Conservation (phyloP, 208 protist genomes). For the Wallacemonas rigidus region DNA sequence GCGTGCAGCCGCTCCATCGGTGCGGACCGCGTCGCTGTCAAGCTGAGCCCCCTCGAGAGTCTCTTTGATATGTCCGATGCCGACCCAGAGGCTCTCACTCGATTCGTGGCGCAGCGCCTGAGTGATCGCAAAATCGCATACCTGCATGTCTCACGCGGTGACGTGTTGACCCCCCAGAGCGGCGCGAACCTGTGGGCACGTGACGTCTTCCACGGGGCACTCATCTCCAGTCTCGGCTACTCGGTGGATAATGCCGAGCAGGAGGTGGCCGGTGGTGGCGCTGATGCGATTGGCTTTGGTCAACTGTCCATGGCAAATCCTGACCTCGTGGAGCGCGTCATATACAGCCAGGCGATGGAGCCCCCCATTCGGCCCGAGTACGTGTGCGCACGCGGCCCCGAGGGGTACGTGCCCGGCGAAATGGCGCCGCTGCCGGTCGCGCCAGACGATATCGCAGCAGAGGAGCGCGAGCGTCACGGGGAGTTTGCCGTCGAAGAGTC, state of each 20-base stretch:
- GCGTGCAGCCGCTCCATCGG: slow-evolving; percentile 37
- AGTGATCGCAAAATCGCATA: slow-evolving; percentile 26
- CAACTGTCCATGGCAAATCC: slow-evolving; percentile 49
- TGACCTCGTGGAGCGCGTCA: slow-evolving; percentile 44
- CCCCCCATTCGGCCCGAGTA: background rate
- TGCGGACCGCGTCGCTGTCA: slow-evolving; percentile 37
- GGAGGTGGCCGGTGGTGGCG: slow-evolving; percentile 20
- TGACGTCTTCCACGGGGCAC: slow-evolving; percentile 26
- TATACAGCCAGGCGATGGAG: slow-evolving; percentile 15
- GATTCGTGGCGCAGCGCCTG: slow-evolving; percentile 18
- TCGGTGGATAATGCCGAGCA: slow-evolving; percentile 11
- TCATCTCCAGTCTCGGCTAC: slow-evolving; percentile 35
- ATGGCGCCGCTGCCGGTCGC: slow-evolving; percentile 22
- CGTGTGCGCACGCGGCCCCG: background rate
- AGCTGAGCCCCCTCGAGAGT: slow-evolving; percentile 38
- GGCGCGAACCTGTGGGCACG: slow-evolving; percentile 21
- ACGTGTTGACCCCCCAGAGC: background rate
- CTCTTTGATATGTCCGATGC: slow-evolving; percentile 22
- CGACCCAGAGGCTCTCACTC: slow-evolving; percentile 23
- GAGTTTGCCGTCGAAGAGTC: slow-evolving; percentile 8
- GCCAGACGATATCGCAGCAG: background rate
- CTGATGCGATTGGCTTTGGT: slow-evolving; percentile 40
- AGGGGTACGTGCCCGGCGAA: slow-evolving; percentile 2
- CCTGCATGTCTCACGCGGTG: slow-evolving; percentile 21
- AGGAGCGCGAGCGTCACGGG: slow-evolving; percentile 7